Base-by-base conservation (phyloP, 192 early-diverging fungal species). In the Backusella mclennaniae region DNA sequence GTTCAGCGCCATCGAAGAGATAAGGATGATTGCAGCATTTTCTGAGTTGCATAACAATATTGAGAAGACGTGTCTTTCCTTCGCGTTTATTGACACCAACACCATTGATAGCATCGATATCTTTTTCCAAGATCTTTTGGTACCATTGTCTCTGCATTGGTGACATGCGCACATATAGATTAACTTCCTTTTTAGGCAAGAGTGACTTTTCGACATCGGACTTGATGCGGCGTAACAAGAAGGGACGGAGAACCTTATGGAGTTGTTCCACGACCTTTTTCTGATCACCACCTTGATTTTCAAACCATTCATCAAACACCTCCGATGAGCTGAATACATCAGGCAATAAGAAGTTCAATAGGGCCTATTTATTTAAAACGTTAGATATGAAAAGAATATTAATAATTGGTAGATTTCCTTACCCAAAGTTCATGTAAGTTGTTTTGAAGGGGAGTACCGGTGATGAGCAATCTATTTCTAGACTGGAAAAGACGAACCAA, bases 11-110 rank as follows among this genome's bases (percentile, higher is more conserved):
- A 67, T 90, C 96, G 77, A 97, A 97, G 14, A 98, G 83, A 76
- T 94, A 99, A 11, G 97, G 97, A 82, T 99, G 97, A 80, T 98
- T 96, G 85, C 97, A 99, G 66, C 94, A 88, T 79, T 98, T 98
- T 71, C 97, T 94, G 36, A 98, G 85, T 80, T 98, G 97, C 93
- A 98, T 95, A 44, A 93, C 87, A 85, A 99, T 95, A 81, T 99
- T 99, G 66, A 97, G 85, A 29, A 98, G 86, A 8, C 96, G 89
- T 33, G 94, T 99, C 76, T 97, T 97, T 75, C 91, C 93, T 77
- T 94, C 93, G 26, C 91, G 88, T 76, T 95, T 95, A 66, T 78
- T 83, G 38, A 81, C 39, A 42, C 90, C 90, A 33, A 83, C 84
- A 84, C 93, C 95, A 84, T 98, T 99, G n/a, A 98, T 93, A 15